phyloP scores from a whole-genome alignment of 331 rosid species.

The Pyracantha coccinea region DNA sequence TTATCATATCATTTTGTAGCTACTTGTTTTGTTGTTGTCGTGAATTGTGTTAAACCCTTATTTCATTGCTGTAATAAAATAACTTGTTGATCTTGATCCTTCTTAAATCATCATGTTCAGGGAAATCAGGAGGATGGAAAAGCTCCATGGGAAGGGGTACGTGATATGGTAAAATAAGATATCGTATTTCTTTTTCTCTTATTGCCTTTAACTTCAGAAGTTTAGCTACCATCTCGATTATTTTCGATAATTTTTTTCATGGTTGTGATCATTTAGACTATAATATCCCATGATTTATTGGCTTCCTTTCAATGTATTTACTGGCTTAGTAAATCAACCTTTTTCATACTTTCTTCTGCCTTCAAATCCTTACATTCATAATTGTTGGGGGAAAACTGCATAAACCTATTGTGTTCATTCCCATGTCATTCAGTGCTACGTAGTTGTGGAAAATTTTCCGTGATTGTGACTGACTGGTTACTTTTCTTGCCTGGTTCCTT shows the following conservation, averaged over 20 bases:
- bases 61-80: background rate
- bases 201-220: no score
- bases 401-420: no score
- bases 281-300: background rate
- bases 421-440: no score
- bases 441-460: no score
- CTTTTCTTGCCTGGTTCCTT: background rate
- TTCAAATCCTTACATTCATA: background rate
- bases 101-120: slow-evolving; percentile 32
- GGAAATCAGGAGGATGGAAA: slow-evolving; percentile 54
- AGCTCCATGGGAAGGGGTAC: slow-evolving; percentile 69
- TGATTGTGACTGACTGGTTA: background rate
- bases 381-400: background rate
- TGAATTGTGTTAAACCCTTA: background rate
- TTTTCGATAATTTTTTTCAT: background rate
- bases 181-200: background rate
- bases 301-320: background rate
- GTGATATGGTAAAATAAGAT: slow-evolving; percentile 11
- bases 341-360: background rate
- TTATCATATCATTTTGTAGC: background rate
- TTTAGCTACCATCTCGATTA: background rate
- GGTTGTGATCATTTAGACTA: background rate
- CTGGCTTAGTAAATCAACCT: background rate
- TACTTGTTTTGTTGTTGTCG: background rate
- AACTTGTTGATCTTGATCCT: background rate